Evolutionary conservation across 345 rosid species (phyloP).

Genomic region (Psidium friedrichsthalianum): DNA sequence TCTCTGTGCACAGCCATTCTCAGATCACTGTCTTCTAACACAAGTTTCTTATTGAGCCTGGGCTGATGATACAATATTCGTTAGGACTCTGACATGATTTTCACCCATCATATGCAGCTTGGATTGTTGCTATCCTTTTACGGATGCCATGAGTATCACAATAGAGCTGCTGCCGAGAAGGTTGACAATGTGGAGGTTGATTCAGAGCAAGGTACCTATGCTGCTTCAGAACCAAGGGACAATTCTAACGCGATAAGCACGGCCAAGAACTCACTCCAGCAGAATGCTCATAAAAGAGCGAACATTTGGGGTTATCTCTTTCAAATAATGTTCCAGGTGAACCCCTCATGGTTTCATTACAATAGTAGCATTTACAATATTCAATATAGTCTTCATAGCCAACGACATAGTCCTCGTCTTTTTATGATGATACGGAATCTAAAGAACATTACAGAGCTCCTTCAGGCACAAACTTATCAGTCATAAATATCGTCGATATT

Average conservation of each 20-base stretch:
- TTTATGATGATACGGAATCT: too few relatives aligned
- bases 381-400: too few relatives aligned
- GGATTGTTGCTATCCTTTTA: constrained; percentile 62
- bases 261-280: constrained; percentile 21
- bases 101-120: constrained; percentile 26
- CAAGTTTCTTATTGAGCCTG: neutral
- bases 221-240: constrained; percentile 1
- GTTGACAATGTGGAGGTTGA: constrained; percentile 62
- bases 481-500: neutral
- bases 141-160: constrained; percentile 69
- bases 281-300: constrained; percentile 34
- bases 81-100: neutral
- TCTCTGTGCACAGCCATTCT: neutral
- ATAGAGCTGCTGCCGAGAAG: constrained; percentile 49
- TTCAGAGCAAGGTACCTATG: constrained; percentile 43
- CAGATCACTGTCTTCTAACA: neutral
- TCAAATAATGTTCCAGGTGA: constrained; percentile 86
- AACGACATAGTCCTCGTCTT: neutral
- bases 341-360: neutral
- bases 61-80: neutral
- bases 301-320: constrained; percentile 52
- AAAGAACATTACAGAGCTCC: too few relatives aligned
- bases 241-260: constrained; percentile 4
- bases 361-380: neutral
- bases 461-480: neutral